Conservation (phyloP, 2,329 filamentous ascomycete species). For the Celoporthe dispersa region DNA sequence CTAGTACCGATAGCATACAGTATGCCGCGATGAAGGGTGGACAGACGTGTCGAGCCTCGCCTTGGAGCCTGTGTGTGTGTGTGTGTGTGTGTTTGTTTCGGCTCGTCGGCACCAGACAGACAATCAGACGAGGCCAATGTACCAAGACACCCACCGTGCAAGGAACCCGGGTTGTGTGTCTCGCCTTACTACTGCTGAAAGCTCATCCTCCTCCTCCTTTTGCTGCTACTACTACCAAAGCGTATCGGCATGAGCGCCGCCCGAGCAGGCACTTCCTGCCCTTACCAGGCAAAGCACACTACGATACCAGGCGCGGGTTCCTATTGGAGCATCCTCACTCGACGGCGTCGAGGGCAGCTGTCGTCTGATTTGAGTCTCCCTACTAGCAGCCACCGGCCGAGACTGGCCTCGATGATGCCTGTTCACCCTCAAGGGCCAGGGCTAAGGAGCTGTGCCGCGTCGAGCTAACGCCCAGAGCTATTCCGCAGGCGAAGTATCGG, state of each 20-base stretch:
- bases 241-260: not conserved
- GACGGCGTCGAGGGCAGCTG: not conserved
- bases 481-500: not conserved
- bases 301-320: not conserved
- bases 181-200: too few species aligned
- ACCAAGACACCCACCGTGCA: not conserved
- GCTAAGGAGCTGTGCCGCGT: not conserved
- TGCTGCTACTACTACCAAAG: not conserved
- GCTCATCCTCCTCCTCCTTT: not conserved
- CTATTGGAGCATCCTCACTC: not conserved
- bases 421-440: not conserved
- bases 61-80: not conserved
- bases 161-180: not conserved
- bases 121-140: not conserved
- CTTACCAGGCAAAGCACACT: not conserved
- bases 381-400: not conserved
- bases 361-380: not conserved
- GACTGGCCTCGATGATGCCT: not conserved
- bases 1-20: not conserved
- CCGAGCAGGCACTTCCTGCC: too few species aligned
- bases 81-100: too few species aligned
- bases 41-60: not conserved
- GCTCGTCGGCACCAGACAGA: too few species aligned
- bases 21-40: not conserved
- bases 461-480: not conserved